Evolutionary conservation across 257 asterid genomes (phyloP).

Genomic region (Mentha longifolia): DNA sequence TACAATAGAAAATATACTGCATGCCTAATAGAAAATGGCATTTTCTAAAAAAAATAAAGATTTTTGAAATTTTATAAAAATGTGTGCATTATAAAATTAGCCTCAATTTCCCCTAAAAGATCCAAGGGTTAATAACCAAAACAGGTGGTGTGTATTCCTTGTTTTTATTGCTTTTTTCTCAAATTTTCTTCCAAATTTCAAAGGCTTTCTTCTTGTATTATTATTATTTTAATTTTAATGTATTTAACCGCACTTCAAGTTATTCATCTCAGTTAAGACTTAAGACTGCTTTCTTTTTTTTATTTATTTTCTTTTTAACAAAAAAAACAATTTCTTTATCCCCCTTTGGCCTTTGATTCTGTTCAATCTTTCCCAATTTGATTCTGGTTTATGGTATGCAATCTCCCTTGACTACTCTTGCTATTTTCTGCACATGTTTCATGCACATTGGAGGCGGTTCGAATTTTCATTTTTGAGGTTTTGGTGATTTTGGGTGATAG

Average conservation of each 20-base stretch:
- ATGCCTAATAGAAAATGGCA: neutral
- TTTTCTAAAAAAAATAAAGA: neutral
- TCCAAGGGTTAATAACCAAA: conserved; percentile 25
- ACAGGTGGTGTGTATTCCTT: conserved; percentile 33
- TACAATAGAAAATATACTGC: neutral
- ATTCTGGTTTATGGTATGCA: conserved; percentile 41
- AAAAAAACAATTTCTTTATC: neutral
- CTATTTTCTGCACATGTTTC: conserved; percentile 1
- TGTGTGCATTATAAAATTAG: neutral
- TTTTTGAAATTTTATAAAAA: neutral
- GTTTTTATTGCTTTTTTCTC: conserved; percentile 16
- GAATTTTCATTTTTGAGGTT: conserved; percentile 16
- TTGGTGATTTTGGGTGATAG: conserved; percentile 35
- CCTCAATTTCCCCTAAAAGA: neutral
- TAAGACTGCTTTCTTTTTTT: conserved; percentile 24
- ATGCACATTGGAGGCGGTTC: conserved; percentile 29
- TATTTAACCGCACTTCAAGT: conserved; percentile 49
- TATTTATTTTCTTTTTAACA: neutral
- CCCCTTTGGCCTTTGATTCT: conserved; percentile 30
- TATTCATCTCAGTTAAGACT: conserved; percentile 42
- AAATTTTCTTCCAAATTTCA: conserved; percentile 24
- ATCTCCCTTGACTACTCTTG: conserved; percentile 21
- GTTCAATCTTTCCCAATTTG: conserved; percentile 30
- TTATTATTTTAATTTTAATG: conserved; percentile 23
- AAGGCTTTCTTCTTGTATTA: neutral